phyloP scores from a whole-genome alignment of 768 basidiomycete species.

The Boletus sp. region DNA sequence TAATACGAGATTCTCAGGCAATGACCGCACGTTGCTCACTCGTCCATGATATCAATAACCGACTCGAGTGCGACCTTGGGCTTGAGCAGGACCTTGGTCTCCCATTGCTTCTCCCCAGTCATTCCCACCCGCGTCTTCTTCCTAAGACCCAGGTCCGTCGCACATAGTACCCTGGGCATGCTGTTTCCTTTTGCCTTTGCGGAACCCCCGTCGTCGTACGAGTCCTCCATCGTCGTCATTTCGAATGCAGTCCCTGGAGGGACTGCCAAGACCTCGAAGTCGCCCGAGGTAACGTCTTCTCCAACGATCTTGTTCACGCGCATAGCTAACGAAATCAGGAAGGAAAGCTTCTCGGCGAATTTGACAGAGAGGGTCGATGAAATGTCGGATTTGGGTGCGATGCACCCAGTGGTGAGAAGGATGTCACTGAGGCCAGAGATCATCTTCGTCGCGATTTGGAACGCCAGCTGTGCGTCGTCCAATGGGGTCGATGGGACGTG shows the following conservation, averaged over 20 bases:
- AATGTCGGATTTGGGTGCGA: conserved; percentile 25
- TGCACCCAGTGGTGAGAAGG: conserved; percentile 29
- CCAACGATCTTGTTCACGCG: conserved; percentile 42
- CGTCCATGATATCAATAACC: conserved; percentile 34
- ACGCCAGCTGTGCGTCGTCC: conserved; percentile 23
- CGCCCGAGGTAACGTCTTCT: conserved; percentile 32
- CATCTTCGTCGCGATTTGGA: conserved; percentile 24
- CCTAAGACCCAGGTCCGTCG: conserved; percentile 38
- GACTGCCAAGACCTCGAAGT: conserved; percentile 31
- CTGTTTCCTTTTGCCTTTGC: conserved; percentile 1
- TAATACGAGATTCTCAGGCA: no score
- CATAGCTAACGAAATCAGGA: conserved; percentile 45
- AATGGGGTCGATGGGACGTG: conserved; percentile 26
- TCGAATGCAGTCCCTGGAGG: conserved; percentile 27
- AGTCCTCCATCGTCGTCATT: conserved; percentile 29
- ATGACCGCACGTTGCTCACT: conserved; percentile 15
- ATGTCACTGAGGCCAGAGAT: conserved; percentile 29
- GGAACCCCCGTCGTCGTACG: conserved; percentile 29
- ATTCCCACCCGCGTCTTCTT: conserved; percentile 26
- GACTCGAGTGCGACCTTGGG: conserved; percentile 41
- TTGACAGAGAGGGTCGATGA: conserved; percentile 39
- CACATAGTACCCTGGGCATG: conserved; percentile 30
- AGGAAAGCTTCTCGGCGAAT: conserved; percentile 43
- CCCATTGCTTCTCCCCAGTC: conserved; percentile 31
- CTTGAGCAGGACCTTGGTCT: conserved; percentile 34